Base-by-base conservation (phyloP, 768 basidiomycete species). In the Russula lepida region DNA sequence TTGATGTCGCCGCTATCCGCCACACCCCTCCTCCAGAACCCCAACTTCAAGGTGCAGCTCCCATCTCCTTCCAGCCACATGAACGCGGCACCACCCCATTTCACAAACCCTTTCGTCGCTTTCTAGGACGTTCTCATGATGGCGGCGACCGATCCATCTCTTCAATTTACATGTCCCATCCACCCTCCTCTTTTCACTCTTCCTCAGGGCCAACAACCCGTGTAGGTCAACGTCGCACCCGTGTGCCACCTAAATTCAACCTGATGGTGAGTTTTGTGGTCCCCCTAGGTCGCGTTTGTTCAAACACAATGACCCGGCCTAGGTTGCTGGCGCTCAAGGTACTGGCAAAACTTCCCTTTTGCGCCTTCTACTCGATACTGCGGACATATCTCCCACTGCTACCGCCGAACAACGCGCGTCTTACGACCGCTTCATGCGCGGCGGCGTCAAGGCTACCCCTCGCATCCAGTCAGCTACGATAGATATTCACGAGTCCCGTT, bases 331-430 rank as follows among this genome's bases (percentile, higher is more conserved):
- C 54, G 84, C 81, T 28, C 84, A 84, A 72, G 84, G 88, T 64
- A 90, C 88, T 2, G 92, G 92, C 55, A 93, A 94, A 75, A 91
- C 91, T 0, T 89, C 89, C 23, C 76, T 94, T 4, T 75, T 93
- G 43, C 84, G 88, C 23, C 77, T 93, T 46, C 76, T 94, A 51
- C 79, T 94, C 23, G 88, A 92, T 68, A 94, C 92, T 15, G 88
- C 90, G 32, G 89, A 91, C 67, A 78, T 90, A 44, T 90, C 91
- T 6, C 84, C 90, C 6, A 75, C 78, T 7, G 86, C 89, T n/a
- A 88, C 88, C 0, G 74, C 77, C 21, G 88, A 90, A 69, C 91
- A 93, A 69, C 80, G 79, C 56, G 77, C 78, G 9, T 80, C 82
- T 11, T 73, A 91, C 57, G 80, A 85, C 44, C 76, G 75, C 46